Conservation (phyloP, 2,329 filamentous ascomycete species). For the Curvularia spicifera region DNA sequence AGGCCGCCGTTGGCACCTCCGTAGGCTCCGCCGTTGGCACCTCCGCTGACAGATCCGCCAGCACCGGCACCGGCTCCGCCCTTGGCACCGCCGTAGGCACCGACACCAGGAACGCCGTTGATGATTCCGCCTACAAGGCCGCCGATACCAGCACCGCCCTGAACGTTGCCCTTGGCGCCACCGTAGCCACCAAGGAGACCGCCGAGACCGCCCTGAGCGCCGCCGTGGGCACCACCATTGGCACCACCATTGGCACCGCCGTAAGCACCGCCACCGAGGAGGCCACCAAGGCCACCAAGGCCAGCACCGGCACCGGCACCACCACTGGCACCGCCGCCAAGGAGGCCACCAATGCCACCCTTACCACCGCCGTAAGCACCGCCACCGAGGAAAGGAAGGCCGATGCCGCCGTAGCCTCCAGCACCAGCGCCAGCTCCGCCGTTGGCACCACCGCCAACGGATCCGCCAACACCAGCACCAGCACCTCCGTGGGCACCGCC, state of each 20-base stretch:
- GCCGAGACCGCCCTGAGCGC: not conserved
- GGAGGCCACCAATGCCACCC: not conserved
- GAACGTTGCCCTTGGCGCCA: not conserved
- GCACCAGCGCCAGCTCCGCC: slow-evolving; percentile 3
- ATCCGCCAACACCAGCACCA: not conserved
- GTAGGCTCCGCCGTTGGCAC: no score
- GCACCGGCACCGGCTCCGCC: no score
- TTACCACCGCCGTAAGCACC: not conserved
- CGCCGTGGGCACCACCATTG: not conserved
- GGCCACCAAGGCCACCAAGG: not conserved
- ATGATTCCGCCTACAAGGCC: not conserved
- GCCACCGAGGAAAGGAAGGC: not conserved
- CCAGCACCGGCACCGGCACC: slow-evolving; percentile 2
- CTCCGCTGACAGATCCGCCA: no score
- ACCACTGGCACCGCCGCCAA: not conserved
- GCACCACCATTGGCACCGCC: not conserved
- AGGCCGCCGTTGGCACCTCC: no score
- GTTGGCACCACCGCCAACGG: not conserved
- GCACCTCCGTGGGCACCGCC: not conserved
- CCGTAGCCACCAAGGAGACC: not conserved
- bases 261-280: not conserved
- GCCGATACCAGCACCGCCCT: not conserved
- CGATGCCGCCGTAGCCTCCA: slow-evolving; percentile 1
- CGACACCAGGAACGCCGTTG: no score
- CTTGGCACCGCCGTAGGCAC: no score